Evolutionary conservation across 306 rosid species (phyloP).

Genomic region (Cicer yamashitae): DNA sequence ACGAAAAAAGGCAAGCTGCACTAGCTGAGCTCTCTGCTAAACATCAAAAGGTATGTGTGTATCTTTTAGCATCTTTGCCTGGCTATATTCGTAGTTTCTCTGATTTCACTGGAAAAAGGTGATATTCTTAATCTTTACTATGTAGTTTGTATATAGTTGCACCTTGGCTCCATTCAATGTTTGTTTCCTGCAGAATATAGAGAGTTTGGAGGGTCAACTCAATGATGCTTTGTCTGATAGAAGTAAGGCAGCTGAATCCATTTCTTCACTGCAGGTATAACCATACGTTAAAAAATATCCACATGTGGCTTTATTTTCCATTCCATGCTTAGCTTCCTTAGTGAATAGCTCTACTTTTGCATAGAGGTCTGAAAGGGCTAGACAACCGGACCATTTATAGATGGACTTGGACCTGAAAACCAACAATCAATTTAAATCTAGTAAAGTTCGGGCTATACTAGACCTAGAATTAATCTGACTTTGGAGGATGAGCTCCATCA

Average conservation of each 20-base stretch:
- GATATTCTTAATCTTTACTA: constrained; percentile 11
- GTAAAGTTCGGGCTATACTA: constrained; percentile 25
- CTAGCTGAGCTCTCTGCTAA: constrained; percentile 86
- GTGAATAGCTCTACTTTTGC: constrained; percentile 31
- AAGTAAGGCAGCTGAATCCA: constrained; percentile 83
- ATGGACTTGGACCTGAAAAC: constrained; percentile 14
- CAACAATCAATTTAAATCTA: constrained; percentile 31
- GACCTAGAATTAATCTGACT: constrained; percentile 39
- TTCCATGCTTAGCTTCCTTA: constrained; percentile 32
- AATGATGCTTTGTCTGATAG: constrained; percentile 90
- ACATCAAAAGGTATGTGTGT: constrained; percentile 78
- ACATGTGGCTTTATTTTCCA: constrained; percentile 6
- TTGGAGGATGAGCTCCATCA: constrained; percentile 32
- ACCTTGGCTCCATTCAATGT: constrained; percentile 38
- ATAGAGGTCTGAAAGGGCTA: constrained; percentile 18
- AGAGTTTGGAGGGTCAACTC: constrained; percentile 92
- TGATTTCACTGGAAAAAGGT: constrained; percentile 30
- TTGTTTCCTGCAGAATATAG: constrained; percentile 69
- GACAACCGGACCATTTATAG: constrained; percentile 11
- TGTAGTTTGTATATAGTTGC: constrained; percentile 35
- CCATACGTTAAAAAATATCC: constrained; percentile 24
- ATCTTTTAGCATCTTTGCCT: constrained; percentile 35
- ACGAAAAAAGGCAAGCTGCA: constrained; percentile 87
- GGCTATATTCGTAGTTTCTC: constrained; percentile 30
- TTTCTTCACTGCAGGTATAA: constrained; percentile 81